Percentiles rank a stretch among this genome's conserved stretches.
phyloP scores from a whole-genome alignment of 768 basidiomycete genomes.

The Tricholoma terreum region DNA sequence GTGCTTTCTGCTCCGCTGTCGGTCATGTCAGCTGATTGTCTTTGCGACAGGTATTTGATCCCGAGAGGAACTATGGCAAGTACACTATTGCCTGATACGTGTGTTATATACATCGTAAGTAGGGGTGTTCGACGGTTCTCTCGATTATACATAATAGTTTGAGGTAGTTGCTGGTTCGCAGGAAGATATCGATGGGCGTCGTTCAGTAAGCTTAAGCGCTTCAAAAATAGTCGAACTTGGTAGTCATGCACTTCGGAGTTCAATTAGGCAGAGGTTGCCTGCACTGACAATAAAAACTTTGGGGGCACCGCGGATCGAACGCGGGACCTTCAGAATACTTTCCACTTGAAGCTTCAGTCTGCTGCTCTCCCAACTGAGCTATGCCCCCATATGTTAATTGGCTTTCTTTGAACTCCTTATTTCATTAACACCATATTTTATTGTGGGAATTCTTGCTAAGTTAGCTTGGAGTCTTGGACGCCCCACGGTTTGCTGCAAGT shows the following conservation, averaged over 20 bases:
- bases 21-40: constrained; percentile 1
- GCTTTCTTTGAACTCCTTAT: too few relatives aligned
- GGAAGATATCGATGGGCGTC: too few relatives aligned
- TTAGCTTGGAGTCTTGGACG: too few relatives aligned
- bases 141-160: too few relatives aligned
- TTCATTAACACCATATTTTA: background rate
- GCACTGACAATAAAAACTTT: constrained; percentile 34
- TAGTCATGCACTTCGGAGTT: too few relatives aligned
- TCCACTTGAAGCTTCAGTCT: constrained; percentile 53
- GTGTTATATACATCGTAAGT: background rate
- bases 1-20: background rate
- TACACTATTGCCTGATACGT: constrained; percentile 63
- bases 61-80: constrained; percentile 89
- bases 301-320: constrained; percentile 79
- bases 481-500: constrained; percentile 8
- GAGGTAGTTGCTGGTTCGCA: too few relatives aligned
- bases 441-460: background rate
- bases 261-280: too few relatives aligned
- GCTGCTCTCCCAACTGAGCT: constrained; percentile 77
- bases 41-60: constrained; percentile 75
- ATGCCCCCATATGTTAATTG: constrained; percentile 38
- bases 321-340: constrained; percentile 68
- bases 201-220: background rate
- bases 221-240: too few relatives aligned
- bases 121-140: too few relatives aligned